Evolutionary conservation across 176 grass and related monocot species (phyloP), one percentile per base, ranked within the genome.

Genomic region (Phragmites australis): DNA sequence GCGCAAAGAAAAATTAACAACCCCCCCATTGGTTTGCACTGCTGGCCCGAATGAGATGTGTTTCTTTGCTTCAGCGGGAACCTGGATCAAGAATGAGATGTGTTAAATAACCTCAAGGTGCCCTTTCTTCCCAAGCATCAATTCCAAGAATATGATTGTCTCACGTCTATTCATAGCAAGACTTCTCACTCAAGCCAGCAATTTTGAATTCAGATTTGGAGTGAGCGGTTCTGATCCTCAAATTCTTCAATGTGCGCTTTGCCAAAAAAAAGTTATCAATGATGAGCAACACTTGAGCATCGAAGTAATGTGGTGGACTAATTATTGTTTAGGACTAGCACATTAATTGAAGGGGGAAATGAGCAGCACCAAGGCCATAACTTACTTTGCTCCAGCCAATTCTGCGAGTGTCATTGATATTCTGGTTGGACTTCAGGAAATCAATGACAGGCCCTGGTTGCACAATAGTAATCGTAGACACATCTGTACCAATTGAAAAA

Each of bases 1-100:
- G 0, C 49, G 58, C 42, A 87, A 46, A 10, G 87, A 89, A 67
- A 94, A 94, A 84, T 87, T 91, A 12, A 91, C 87, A 46, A 75
- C 86, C 70, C 79, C 87, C 89, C 89, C 87, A 93, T 13, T 5
- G 26, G 3, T 72, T 56, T 0, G 90, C 53, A 11, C 17, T 27
- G 1, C 59, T 68, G 23, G 84, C 68, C 19, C 32, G 14, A 27
- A 87, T 59, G n/a, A 89, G 67, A 78, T 10, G 60, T 81, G 11
- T 83, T 43, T 76, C 40, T 17, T 75, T 23, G 26, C 60, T 75
- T 74, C 27, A 17, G 11, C 37, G 0, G 2, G 39, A 76, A 83
- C 61, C 81, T 83, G 40, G 40, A 46, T 45, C 29, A 72, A 41
- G 4, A 68, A 80, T 29, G 3, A 2, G 10, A 49, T 17, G 12